Percentiles rank a stretch among this genome's conserved stretches.
phyloP scores from a whole-genome alignment of 257 asterid species.

The Capsicum baccatum region DNA sequence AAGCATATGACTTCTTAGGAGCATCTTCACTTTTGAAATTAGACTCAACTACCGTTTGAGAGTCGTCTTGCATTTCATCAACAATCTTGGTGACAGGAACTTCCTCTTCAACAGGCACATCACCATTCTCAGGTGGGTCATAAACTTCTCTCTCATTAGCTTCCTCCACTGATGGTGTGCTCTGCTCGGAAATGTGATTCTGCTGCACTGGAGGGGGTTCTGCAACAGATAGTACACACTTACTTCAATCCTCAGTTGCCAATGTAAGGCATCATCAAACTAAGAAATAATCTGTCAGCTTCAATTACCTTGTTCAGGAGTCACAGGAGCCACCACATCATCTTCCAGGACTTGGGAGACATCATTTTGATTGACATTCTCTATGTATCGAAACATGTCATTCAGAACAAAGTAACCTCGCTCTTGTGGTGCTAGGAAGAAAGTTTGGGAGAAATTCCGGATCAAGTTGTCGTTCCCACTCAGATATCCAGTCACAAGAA shows the following conservation, averaged over 20 bases:
- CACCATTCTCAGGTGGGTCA: conserved; percentile 27
- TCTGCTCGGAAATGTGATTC: conserved; percentile 58
- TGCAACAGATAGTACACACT: conserved; percentile 32
- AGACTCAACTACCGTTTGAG: conserved; percentile 35
- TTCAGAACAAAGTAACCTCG: conserved; percentile 89
- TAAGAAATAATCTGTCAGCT: not conserved
- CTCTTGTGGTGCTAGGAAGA: conserved; percentile 97
- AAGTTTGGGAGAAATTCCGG: conserved; percentile 72
- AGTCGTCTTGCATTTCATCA: conserved; percentile 20
- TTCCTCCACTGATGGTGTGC: conserved; percentile 32
- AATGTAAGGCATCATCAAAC: not conserved
- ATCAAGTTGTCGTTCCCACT: conserved; percentile 56
- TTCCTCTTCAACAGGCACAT: conserved; percentile 49
- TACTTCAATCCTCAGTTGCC: not conserved
- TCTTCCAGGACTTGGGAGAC: conserved; percentile 38
- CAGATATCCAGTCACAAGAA: conserved; percentile 86
- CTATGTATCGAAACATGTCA: conserved; percentile 81
- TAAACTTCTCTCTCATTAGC: conserved; percentile 27
- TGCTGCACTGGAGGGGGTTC: conserved; percentile 60
- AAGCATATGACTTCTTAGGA: conserved; percentile 29
- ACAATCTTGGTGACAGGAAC: conserved; percentile 50
- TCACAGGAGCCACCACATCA: conserved; percentile 53
- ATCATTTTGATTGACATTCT: conserved; percentile 38
- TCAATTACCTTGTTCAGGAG: conserved; percentile 63
- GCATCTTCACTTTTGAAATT: conserved; percentile 20